phyloP scores from a whole-genome alignment of 331 rosid species.

The Acacia concinna region DNA sequence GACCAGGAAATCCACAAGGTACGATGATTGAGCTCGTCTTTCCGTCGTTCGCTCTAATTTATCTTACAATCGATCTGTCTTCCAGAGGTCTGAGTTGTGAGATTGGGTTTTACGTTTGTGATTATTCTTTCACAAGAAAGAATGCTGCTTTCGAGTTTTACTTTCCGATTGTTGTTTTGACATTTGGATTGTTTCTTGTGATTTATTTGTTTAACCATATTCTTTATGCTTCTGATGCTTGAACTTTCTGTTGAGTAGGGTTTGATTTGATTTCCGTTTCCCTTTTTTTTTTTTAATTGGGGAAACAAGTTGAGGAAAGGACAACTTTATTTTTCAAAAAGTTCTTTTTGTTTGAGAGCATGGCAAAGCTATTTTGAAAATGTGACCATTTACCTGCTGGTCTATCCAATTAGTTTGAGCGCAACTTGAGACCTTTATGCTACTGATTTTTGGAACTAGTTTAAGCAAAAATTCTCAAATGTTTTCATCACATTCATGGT shows the following conservation, averaged over 20 bases:
- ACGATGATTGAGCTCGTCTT: not conserved
- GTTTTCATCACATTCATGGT: not conserved
- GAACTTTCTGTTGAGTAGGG: not conserved
- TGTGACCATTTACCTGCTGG: not conserved
- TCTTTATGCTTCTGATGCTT: not conserved
- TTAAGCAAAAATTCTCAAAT: not conserved
- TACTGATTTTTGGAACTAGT: not conserved
- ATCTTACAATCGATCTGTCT: not conserved
- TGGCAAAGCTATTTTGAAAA: not conserved
- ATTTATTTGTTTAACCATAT: not conserved
- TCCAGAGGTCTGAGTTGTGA: not conserved
- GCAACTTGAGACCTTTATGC: not conserved
- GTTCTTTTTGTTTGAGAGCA: not conserved
- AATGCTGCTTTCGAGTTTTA: not conserved
- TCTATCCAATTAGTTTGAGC: not conserved
- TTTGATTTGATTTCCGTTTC: slow-evolving; percentile 5
- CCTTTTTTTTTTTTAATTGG: not conserved
- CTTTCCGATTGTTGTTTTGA: not conserved
- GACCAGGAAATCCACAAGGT: not conserved
- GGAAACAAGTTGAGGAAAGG: not conserved
- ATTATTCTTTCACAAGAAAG: not conserved
- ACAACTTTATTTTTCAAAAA: not conserved
- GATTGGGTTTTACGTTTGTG: not conserved
- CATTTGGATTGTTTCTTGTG: not conserved
- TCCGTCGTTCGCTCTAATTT: not conserved